These are phyloP conservation scores for Botrytis deweyae DNA, from an alignment of 2,329 filamentous ascomycete genomes.

Conservation along the genomic window DNA sequence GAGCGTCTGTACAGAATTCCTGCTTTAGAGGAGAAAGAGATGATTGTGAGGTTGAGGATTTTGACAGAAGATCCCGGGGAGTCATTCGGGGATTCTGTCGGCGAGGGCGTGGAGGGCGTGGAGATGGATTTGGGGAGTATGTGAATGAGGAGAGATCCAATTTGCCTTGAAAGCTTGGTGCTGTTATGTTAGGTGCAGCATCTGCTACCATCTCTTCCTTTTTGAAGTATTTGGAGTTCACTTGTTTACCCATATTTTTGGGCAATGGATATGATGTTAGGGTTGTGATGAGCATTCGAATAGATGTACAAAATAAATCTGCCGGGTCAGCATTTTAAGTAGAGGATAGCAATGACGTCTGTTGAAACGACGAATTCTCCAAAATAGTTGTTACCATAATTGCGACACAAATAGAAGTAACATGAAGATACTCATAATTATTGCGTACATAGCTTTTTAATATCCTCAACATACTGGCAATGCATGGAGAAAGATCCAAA, in stretches of 20 bases:
- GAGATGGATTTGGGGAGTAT: slow-evolving; percentile 26
- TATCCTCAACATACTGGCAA: neutral
- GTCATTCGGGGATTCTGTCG: slow-evolving; percentile 16
- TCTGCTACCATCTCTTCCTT: neutral
- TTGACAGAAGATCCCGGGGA: neutral
- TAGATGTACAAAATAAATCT: neutral
- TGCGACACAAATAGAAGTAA: neutral
- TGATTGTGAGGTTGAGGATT: neutral
- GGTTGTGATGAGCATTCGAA: neutral
- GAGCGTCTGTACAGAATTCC: neutral
- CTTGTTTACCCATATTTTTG: slow-evolving; percentile 5
- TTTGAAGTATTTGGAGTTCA: slow-evolving; percentile 8
- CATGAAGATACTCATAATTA: neutral
- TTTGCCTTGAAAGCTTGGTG: slow-evolving; percentile 34
- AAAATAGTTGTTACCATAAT: neutral
- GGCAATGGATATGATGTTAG: neutral
- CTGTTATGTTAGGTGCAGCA: neutral
- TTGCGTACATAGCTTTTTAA: too few relatives aligned
- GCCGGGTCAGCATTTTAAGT: neutral
- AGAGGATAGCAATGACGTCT: slow-evolving; percentile 6
- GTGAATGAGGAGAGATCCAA: slow-evolving; percentile 32
- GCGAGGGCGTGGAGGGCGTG: neutral
- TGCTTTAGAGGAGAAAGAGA: neutral
- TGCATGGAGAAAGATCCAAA: neutral
- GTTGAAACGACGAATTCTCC: neutral